These are phyloP conservation scores for Picea abies DNA, from an alignment of 83 land plant species.

Conservation along the genomic window DNA sequence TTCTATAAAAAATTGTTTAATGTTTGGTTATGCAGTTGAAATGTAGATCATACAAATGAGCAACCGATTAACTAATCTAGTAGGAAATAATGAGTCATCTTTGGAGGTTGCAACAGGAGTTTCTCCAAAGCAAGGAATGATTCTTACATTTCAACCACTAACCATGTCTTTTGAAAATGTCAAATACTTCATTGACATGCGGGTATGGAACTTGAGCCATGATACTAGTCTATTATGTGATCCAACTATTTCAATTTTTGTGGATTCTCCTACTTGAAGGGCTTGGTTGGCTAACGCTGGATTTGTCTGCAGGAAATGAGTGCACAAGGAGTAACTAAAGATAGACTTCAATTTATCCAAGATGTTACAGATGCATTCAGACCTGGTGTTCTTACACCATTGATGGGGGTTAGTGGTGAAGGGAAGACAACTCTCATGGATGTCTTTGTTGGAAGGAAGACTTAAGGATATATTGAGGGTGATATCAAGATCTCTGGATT, in stretches of 20 bases:
- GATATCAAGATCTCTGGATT: constrained; percentile 60
- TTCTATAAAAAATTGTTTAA: not conserved
- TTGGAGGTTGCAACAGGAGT: constrained; percentile 49
- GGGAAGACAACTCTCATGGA: constrained; percentile 84
- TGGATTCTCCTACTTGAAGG: not conserved
- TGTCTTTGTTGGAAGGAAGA: constrained; percentile 76
- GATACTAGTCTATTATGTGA: not conserved
- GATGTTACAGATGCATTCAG: constrained; percentile 71
- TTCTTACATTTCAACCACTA: constrained; percentile 68
- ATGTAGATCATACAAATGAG: constrained; percentile 40
- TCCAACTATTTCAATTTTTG: too few species aligned
- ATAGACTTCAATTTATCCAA: constrained; percentile 48
- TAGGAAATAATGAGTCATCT: constrained; percentile 17
- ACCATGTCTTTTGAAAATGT: constrained; percentile 70
- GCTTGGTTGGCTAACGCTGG: not conserved
- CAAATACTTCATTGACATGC: constrained; percentile 76
- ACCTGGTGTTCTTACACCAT: constrained; percentile 70
- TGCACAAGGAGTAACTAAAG: constrained; percentile 38
- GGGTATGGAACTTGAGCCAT: constrained; percentile 28
- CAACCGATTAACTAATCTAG: constrained; percentile 26
- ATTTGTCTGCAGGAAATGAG: constrained; percentile 53
- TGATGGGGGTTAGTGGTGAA: constrained; percentile 75
- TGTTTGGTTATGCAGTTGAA: constrained; percentile 35
- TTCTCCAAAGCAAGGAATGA: constrained; percentile 80
- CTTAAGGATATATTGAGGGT: constrained; percentile 79